These are phyloP conservation scores for Apophysomyces ossiformis DNA, from an alignment of 371 early-diverging fungal genomes.

Conservation along the genomic window DNA sequence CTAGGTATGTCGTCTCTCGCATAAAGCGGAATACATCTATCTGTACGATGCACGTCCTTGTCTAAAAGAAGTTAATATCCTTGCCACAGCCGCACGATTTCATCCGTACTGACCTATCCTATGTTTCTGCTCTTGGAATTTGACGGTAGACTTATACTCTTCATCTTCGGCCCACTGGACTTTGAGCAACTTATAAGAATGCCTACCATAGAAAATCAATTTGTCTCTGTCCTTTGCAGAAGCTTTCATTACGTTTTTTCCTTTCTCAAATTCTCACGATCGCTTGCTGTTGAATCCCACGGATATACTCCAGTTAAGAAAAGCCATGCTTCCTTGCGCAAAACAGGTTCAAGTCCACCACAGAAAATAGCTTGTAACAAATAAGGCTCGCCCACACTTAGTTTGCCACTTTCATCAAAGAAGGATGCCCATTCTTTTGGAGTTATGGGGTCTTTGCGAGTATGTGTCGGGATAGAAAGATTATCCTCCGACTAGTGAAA, in stretches of 20 bases:
- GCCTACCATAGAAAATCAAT: too few species aligned
- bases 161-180: constrained; percentile 73
- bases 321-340: constrained; percentile 85
- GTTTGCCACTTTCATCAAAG: constrained; percentile 67
- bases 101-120: constrained; percentile 65
- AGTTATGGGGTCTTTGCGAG: constrained; percentile 66
- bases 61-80: constrained; percentile 47
- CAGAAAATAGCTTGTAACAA: constrained; percentile 71
- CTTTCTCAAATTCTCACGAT: constrained; percentile 57
- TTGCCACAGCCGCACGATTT: neutral
- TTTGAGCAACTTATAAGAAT: constrained; percentile 37
- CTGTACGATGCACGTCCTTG: constrained; percentile 94
- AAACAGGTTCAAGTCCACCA: constrained; percentile 76
- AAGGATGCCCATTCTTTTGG: constrained; percentile 75
- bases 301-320: constrained; percentile 80
- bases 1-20: constrained; percentile 67
- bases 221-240: too few species aligned
- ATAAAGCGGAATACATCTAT: constrained; percentile 81
- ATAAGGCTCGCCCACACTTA: constrained; percentile 55
- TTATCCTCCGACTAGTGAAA: constrained; percentile 41
- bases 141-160: constrained; percentile 48
- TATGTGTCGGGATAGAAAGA: constrained; percentile 49
- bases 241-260: constrained; percentile 52
- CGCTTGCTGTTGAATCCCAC: constrained; percentile 75
- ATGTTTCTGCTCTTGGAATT: constrained; percentile 80